Base-by-base conservation (phyloP, 2,329 filamentous ascomycete species). In the Dactylonectria estremocensis region DNA sequence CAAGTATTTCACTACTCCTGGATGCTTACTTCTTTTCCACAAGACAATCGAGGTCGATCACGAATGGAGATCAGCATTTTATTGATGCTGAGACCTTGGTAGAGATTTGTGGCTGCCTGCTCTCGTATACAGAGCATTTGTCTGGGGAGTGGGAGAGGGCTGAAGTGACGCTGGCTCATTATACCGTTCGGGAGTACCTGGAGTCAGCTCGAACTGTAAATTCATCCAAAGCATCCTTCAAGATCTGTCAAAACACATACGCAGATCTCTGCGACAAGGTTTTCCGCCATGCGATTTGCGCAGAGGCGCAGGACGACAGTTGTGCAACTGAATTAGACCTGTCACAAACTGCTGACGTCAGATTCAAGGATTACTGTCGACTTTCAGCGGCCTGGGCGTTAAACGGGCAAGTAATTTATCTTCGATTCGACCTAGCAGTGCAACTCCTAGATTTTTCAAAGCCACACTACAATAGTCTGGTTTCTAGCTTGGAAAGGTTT, bases 141-240 rank as follows among this genome's bases (percentile, higher is more conserved):
- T 16, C 35, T 18, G 13, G 18, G 2, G 55, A 14, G 3, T 1
- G 20, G 11, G n/a, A 59, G 16, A 16, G n/a, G n/a, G n/a, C 28
- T 1, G 5, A n/a, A 9, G 56, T 49, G 18, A 22, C 22, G 8
- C 28, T 60, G 35, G 24, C 56, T 7, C 56, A 60, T 37, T 60
- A 60, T 45, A 60, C 56, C 10, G 45, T 60, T 37, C 56, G 56
- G 2, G 56, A 60, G 11, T 60, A 50, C 40, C 56, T 60, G 5
- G 56, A 48, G n/a, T 60, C 45, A 24, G n/a, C 9, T 11, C 22
- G 56, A 60, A 35, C 45, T n/a, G 33, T 16, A 22, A 22, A 13
- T 11, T 28, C 31, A 31, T 11, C 18, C 16, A 10, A 43, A 22
- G 11, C 16, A 18, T 60, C 24, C 45, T 60, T 60, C 45, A 31